A percentile compares a stretch with the other conserved stretches of the same genome.
phyloP scores from a whole-genome alignment of 2,329 filamentous ascomycete genomes.

The Karstenula rhodostoma region DNA sequence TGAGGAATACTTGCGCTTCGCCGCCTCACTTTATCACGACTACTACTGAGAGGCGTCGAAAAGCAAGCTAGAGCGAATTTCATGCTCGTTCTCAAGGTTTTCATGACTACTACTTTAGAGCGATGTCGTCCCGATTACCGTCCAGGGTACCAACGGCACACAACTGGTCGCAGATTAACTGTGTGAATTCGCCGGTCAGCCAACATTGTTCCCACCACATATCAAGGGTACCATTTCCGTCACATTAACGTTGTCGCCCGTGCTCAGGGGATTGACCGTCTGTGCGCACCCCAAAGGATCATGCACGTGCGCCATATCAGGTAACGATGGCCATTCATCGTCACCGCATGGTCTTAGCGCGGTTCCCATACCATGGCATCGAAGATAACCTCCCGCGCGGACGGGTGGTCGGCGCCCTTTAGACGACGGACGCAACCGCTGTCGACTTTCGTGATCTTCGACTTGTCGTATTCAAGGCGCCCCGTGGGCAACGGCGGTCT shows the following conservation, averaged over 20 bases:
- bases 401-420: neutral
- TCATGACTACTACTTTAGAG: no score
- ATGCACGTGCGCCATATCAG: slow-evolving; percentile 4
- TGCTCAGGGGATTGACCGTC: neutral
- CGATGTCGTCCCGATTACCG: neutral
- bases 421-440: neutral
- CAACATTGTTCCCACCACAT: neutral
- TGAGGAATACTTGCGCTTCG: no score
- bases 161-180: slow-evolving; percentile 3
- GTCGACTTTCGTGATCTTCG: neutral
- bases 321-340: neutral
- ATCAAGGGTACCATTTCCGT: neutral
- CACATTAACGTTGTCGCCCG: neutral
- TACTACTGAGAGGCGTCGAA: no score
- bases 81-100: no score
- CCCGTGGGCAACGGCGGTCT: neutral
- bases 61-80: no score
- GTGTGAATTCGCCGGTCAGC: neutral
- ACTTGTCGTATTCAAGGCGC: neutral
- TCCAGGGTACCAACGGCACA: neutral
- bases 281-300: slow-evolving; percentile 12
- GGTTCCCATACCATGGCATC: neutral
- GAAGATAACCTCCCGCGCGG: slow-evolving; percentile 4
- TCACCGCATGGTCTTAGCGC: neutral
- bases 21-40: no score